These are phyloP conservation scores for Debaryomyces udenii DNA, from an alignment of 1,139 yeast genomes.

Conservation along the genomic window DNA sequence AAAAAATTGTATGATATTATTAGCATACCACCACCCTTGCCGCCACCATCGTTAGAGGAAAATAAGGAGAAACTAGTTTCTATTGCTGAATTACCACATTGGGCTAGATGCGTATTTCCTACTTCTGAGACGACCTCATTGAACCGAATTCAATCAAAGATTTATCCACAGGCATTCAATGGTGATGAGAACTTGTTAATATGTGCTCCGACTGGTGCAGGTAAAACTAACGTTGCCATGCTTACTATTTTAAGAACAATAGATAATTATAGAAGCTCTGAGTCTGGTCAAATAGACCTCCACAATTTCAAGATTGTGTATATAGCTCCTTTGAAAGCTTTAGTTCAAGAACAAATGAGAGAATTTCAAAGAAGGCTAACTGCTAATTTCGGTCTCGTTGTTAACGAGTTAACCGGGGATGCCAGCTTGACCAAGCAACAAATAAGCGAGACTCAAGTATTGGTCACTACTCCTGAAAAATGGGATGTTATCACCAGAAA, in stretches of 20 bases:
- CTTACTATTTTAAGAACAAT: slow-evolving; percentile 69
- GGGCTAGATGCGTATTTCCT: slow-evolving; percentile 84
- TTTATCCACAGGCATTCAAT: slow-evolving; percentile 74
- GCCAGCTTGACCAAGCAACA: slow-evolving; percentile 77
- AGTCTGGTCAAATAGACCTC: slow-evolving; percentile 52
- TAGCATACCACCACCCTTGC: slow-evolving; percentile 65
- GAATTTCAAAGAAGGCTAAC: slow-evolving; percentile 76
- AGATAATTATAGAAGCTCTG: slow-evolving; percentile 51
- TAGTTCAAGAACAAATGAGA: slow-evolving; percentile 93
- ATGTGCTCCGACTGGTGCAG: slow-evolving; percentile 99
- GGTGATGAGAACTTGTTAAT: slow-evolving; percentile 72
- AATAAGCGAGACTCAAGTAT: slow-evolving; percentile 74
- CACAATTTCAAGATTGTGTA: slow-evolving; percentile 78
- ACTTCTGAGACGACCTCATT: slow-evolving; percentile 63
- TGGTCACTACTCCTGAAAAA: slow-evolving; percentile 94
- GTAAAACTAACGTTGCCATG: slow-evolving; percentile 95
- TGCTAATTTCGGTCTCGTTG: slow-evolving; percentile 65
- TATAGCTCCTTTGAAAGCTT: slow-evolving; percentile 91
- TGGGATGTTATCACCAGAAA: slow-evolving; percentile 97
- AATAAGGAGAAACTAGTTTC: slow-evolving; percentile 55
- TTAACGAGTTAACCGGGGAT: slow-evolving; percentile 91
- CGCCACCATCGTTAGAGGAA: slow-evolving; percentile 55
- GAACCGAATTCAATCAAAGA: slow-evolving; percentile 83
- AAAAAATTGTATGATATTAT: slow-evolving; percentile 82
- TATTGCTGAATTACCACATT: slow-evolving; percentile 68